These are phyloP conservation scores for Cucurbita pepo DNA, from an alignment of 306 rosid genomes.

Conservation along the genomic window DNA sequence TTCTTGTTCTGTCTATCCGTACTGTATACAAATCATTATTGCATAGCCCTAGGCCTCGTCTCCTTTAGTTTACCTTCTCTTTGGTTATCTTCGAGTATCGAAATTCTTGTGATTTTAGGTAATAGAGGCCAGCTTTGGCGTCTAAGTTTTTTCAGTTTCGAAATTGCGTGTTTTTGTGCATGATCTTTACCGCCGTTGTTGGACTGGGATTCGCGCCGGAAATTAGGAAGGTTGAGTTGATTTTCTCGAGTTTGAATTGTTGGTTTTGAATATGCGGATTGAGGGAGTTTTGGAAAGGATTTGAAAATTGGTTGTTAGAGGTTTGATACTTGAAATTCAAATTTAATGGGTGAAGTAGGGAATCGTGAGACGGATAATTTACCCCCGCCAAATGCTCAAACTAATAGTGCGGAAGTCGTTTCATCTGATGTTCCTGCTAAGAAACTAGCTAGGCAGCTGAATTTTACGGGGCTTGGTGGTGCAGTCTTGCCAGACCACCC, in stretches of 20 bases:
- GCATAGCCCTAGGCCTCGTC: not conserved
- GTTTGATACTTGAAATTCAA: not conserved
- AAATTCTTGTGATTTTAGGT: not conserved
- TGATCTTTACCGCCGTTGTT: not conserved
- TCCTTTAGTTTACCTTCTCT: not conserved
- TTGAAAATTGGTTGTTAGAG: not conserved
- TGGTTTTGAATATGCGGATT: not conserved
- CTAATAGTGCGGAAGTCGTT: not conserved
- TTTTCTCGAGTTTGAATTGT: not conserved
- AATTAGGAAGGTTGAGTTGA: not conserved
- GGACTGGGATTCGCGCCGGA: not conserved
- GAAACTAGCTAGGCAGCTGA: constrained; percentile 9
- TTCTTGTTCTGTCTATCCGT: constrained; percentile 2
- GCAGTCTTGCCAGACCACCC: not conserved
- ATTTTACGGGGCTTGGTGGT: not conserved
- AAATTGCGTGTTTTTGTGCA: not conserved
- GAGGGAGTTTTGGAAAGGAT: not conserved
- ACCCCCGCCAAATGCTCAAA: not conserved
- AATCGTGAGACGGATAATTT: not conserved
- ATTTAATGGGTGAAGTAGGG: constrained; percentile 6
- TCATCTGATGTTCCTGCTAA: not conserved
- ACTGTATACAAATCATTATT: not conserved
- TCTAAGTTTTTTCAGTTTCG: not conserved
- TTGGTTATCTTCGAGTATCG: not conserved
- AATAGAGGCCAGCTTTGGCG: not conserved